Base-by-base conservation (phyloP, 2,329 filamentous ascomycete species). In the Exophiala dermatitidis region DNA sequence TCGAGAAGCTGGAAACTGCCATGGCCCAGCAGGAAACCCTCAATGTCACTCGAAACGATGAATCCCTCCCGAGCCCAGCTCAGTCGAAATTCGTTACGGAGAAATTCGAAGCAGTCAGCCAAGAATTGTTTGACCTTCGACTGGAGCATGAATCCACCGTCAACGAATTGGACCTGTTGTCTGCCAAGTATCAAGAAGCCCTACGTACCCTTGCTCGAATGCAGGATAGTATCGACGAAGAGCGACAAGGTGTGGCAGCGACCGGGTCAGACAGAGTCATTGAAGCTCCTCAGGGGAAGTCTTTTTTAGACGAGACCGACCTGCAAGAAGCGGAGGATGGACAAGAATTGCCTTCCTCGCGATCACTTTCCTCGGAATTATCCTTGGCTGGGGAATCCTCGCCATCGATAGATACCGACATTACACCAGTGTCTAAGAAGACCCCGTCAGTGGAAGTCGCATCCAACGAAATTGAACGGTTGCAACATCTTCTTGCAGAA, bases 281-380 rank as follows among this genome's bases (percentile, higher is more conserved):
- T 26, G 48, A 49, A 19, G 43, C 5, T 68, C 70, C 6, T 66
- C 78, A 86, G 26, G 86, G 87, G 8, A 79, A 82, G 52, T 91
- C 90, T 78, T 93, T 93, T 84, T 84, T 93, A 81, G 89, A 83
- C 58, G 84, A 90, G 66, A 76, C 78, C 64, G 81, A 83, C 48
- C 34, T 50, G 42, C 85, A 80, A 72, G 85, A 83, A 67, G 74
- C 81, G 68, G 90, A 84, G 73, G 79, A 83, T 77, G 74, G 72
- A 62, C 72, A 75, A 70, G 82, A 82, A 72, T 78, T 76, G 66
- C 88, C 86, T 71, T 90, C 87, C 66, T 90, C 89, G 74, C 89
- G 85, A 70, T 95, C 90, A 66, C 85, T 96, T 63, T 96, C 89
- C 62, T 93, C 89, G 73, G 93, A 97, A 74, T 80, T 95, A 69